A percentile compares a stretch with the other conserved stretches of the same genome.
Conservation (phyloP, 345 rosid species). For the Lepidium didymum region DNA sequence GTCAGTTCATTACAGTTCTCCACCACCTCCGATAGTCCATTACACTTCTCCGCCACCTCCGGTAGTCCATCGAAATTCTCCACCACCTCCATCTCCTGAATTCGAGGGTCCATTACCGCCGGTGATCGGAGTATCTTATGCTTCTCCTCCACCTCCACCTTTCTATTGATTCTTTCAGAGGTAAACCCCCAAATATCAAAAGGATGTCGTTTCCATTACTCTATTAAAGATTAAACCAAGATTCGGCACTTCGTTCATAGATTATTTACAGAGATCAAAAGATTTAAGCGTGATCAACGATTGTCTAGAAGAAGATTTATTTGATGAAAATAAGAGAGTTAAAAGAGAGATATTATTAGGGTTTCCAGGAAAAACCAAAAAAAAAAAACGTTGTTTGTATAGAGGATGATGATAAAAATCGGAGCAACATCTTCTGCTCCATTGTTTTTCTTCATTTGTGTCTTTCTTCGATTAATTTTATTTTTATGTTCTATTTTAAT, state of each 20-base stretch:
- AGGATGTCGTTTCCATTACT: slow-evolving; percentile 15
- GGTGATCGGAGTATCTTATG: slow-evolving; percentile 66
- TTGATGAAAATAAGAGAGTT: slow-evolving; percentile 16
- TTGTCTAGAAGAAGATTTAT: slow-evolving; percentile 25
- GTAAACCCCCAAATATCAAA: slow-evolving; percentile 12
- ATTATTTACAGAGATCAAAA: slow-evolving; percentile 23
- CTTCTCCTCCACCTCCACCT: slow-evolving; percentile 99
- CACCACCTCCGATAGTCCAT: slow-evolving; percentile 30
- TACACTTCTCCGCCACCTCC: slow-evolving; percentile 34
- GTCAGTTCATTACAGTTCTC: slow-evolving; percentile 26
- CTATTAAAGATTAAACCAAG: not conserved
- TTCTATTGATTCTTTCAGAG: slow-evolving; percentile 80
- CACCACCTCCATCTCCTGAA: slow-evolving; percentile 55
- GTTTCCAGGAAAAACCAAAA: not conserved
- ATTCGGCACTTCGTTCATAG: slow-evolving; percentile 13
- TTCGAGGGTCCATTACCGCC: slow-evolving; percentile 91
- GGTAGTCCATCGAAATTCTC: slow-evolving; percentile 24
- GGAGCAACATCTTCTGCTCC: slow-evolving; percentile 32
- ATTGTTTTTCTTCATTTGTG: slow-evolving; percentile 23
- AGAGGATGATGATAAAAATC: slow-evolving; percentile 24
- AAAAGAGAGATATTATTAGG: slow-evolving; percentile 10
- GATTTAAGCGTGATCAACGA: slow-evolving; percentile 22
- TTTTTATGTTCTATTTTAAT: slow-evolving; percentile 5
- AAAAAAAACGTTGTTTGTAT: slow-evolving; percentile 15
- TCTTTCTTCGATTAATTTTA: slow-evolving; percentile 23